phyloP scores from a whole-genome alignment of 192 early-diverging fungal species.

The Backusella australiensis region DNA sequence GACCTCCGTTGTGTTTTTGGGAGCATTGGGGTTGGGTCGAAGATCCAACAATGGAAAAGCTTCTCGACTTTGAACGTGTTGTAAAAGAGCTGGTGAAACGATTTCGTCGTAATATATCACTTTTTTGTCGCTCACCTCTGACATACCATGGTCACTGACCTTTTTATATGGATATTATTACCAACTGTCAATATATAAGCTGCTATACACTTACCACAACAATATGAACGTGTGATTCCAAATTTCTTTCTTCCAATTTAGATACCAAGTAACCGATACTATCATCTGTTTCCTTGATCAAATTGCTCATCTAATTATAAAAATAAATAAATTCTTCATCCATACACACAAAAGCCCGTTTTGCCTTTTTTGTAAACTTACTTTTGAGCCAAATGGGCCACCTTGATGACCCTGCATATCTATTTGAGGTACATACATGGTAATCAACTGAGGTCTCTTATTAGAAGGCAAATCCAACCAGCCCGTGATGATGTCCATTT shows the following conservation, averaged over 20 bases:
- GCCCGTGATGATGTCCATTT: conserved; percentile 57
- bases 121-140: not conserved
- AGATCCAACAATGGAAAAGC: conserved; percentile 64
- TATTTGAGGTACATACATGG: conserved; percentile 79
- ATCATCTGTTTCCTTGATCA: conserved; percentile 51
- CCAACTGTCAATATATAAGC: not conserved
- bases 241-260: conserved; percentile 53
- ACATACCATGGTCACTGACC: conserved; percentile 12
- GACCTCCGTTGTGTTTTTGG: conserved; percentile 33
- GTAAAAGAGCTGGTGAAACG: conserved; percentile 32
- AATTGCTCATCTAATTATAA: conserved; percentile 52
- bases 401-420: conserved; percentile 72
- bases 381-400: conserved; percentile 63
- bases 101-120: conserved; percentile 72
- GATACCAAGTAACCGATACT: conserved; percentile 58
- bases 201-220: conserved; percentile 25
- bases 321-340: not conserved
- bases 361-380: conserved; percentile 29
- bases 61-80: conserved; percentile 48
- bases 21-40: conserved; percentile 46
- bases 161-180: not conserved
- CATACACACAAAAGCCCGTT: not conserved
- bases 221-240: conserved; percentile 65
- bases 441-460: conserved; percentile 73
- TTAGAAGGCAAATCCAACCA: conserved; percentile 81